Conservation (phyloP, 2,329 filamentous ascomycete species). For the Sporothrix dimorphospora region DNA sequence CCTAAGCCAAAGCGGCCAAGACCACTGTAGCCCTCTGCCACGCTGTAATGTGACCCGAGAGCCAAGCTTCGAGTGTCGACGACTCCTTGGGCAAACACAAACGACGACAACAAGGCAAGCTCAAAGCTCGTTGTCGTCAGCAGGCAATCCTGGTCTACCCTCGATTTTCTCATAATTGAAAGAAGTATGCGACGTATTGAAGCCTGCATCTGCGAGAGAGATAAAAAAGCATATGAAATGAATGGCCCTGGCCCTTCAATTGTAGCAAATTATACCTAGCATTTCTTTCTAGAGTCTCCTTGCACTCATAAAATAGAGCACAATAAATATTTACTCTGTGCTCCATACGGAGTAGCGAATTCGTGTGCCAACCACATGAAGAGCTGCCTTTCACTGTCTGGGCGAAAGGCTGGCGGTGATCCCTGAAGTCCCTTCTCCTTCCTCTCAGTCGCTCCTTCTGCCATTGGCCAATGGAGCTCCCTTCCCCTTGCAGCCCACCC, state of each 20-base stretch:
- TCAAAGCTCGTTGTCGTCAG: no score
- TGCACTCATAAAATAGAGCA: not conserved
- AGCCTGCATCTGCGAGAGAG: no score
- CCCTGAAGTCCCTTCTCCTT: not conserved
- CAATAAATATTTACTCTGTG: no score
- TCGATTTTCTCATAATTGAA: no score
- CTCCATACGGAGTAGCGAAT: no score
- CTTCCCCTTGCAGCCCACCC: conserved; percentile 4
- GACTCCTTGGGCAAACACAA: not conserved
- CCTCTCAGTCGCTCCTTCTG: not conserved
- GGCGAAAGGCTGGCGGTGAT: not conserved
- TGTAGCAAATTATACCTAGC: no score
- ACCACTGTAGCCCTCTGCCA: not conserved
- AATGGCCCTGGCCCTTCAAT: no score
- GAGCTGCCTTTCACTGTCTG: not conserved
- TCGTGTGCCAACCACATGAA: not conserved
- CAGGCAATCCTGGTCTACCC: no score
- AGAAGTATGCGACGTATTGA: no score
- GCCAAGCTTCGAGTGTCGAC: not conserved
- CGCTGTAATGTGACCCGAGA: not conserved
- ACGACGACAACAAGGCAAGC: not conserved
- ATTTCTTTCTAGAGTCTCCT: no score
- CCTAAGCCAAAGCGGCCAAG: not conserved
- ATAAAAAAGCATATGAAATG: not conserved
- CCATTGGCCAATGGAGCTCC: conserved; percentile 26